Percentiles rank a stretch among this genome's conserved stretches.
These are phyloP conservation scores for Blepharisma stoltei DNA, from an alignment of 73 alveolate genomes.

Conservation along the genomic window DNA sequence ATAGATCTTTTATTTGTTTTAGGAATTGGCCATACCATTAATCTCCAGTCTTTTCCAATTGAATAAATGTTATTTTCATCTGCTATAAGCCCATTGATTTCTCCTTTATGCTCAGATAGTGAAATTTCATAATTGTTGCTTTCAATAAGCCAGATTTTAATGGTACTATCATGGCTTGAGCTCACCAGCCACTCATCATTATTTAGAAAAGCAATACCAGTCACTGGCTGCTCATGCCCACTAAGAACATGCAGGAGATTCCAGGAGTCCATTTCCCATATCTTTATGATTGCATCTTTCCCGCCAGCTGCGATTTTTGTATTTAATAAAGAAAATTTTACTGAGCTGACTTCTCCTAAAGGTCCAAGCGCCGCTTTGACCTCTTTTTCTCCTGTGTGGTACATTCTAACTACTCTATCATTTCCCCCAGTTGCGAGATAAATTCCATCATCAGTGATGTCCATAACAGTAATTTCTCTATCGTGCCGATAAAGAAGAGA, in stretches of 20 bases:
- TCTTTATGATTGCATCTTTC: neutral
- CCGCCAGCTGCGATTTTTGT: neutral
- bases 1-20: neutral
- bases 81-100: neutral
- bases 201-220: neutral
- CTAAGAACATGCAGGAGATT: neutral
- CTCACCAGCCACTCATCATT: neutral
- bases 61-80: constrained; percentile 4
- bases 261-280: neutral
- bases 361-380: no score
- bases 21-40: constrained; percentile 1
- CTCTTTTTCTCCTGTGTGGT: no score
- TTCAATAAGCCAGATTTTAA: neutral
- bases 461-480: no score
- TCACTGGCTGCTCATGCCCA: neutral
- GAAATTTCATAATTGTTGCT: neutral
- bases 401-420: no score
- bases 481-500: no score
- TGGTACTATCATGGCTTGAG: neutral
- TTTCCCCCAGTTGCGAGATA: no score
- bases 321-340: neutral
- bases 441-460: no score
- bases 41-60: neutral
- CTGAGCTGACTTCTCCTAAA: neutral
- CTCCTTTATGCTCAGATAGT: neutral